Evolutionary conservation across 371 early-diverging fungal genomes (phyloP), one percentile per base, ranked within the genome.

Genomic region (Mortierella polycephala): DNA sequence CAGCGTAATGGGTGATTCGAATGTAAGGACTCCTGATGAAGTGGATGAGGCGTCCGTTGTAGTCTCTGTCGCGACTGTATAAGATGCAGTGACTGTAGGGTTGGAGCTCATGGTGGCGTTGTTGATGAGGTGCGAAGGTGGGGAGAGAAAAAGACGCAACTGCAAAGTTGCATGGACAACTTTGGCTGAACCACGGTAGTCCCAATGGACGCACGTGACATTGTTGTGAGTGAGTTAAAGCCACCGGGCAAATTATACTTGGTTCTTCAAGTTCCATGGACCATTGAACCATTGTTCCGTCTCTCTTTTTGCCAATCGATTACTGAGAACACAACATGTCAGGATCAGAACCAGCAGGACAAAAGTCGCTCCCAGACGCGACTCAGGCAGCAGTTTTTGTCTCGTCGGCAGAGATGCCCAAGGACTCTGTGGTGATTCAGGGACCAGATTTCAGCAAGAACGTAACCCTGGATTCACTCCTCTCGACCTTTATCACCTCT

Each of bases 371-470:
- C n/a, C 72, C 69, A 0, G 62, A 60, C 16, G n/a, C 69, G 23
- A 65, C 72, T 16, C 66, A 71, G 65, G 72, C 67, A 13, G 95
- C 95, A 7, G 95, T 95, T 4, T 85, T 95, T 55, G 87, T 92
- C 12, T 65, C 85, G 52, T 95, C 95, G 0, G 86, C 85, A 6
- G 85, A 85, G 50, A 87, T 93, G 83, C 92, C 93, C 12, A 86
- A 85, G 20, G 91, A 85, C 56, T 83, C 94, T 20, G 81, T 89
- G 5, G 74, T 85, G 51, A 91, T 96, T 62, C 74, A 87, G 37
- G 99, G 99, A 1, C 95, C 94, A 68, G 96, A 97, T 71, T 97
- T 97, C 83, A 94, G 96, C 75, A 82, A 91, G 41, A 90, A 91
- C 37, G 76, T 95, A 57, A 77, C 86, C 4, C 71, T 87, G 63